Evolutionary conservation across 2,329 filamentous ascomycete species (phyloP).

Genomic region (Fusarium sp.): DNA sequence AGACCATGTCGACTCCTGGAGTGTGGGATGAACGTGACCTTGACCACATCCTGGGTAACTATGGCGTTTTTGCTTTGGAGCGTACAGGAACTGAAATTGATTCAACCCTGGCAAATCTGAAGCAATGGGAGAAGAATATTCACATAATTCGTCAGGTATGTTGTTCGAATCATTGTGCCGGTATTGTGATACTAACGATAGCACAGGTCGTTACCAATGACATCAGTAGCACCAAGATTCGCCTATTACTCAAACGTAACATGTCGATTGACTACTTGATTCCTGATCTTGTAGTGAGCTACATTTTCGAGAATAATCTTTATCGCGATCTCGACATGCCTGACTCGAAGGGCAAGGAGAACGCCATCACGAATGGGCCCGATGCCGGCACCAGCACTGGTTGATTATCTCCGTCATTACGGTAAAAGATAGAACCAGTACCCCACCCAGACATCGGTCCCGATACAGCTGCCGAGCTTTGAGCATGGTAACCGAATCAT

Average conservation of each 20-base stretch:
- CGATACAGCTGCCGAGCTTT: conserved; percentile 8
- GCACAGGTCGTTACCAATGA: conserved; percentile 81
- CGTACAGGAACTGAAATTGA: conserved; percentile 89
- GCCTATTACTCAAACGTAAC: conserved; percentile 80
- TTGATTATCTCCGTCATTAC: conserved; percentile 27
- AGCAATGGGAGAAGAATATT: conserved; percentile 86
- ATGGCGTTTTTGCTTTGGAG: conserved; percentile 88
- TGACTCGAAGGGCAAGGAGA: conserved; percentile 42
- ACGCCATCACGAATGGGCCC: conserved; percentile 10
- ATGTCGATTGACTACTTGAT: conserved; percentile 82
- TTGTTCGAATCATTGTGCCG: background rate
- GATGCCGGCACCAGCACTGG: conserved; percentile 43
- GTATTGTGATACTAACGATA: conserved; percentile 12
- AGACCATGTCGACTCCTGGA: conserved; percentile 77
- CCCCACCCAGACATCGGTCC: background rate
- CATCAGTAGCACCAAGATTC: conserved; percentile 83
- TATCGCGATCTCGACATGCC: conserved; percentile 63
- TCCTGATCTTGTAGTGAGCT: conserved; percentile 78
- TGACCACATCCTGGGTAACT: conserved; percentile 86
- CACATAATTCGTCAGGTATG: conserved; percentile 75
- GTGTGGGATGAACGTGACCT: conserved; percentile 89
- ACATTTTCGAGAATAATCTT: conserved; percentile 74
- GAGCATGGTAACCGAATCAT: background rate
- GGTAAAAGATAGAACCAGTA: conserved; percentile 15
- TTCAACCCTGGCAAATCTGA: conserved; percentile 83